These are phyloP conservation scores for Penicillium robsamsonii DNA, from an alignment of 495 filamentous ascomycete genomes.

Conservation along the genomic window DNA sequence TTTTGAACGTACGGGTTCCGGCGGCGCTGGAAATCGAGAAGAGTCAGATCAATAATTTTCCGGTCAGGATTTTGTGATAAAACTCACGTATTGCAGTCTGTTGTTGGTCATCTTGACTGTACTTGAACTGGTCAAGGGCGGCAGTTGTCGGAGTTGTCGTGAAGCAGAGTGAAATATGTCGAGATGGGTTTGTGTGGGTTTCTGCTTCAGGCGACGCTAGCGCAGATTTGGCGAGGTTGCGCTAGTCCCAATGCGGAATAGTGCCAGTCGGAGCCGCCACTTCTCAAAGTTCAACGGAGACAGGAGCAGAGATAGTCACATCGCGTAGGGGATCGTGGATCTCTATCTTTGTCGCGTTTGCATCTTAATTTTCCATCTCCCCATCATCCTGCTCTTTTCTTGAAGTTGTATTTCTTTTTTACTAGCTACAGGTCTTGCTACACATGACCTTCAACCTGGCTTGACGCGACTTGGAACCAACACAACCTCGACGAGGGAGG, in stretches of 20 bases:
- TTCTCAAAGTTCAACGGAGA: constrained; percentile 32
- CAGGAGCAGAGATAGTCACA: constrained; percentile 32
- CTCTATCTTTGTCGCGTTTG: constrained; percentile 18
- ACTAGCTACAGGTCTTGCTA: constrained; percentile 10
- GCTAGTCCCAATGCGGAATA: constrained; percentile 37
- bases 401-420: constrained; percentile 3
- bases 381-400: constrained; percentile 5
- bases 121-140: constrained; percentile 50
- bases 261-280: constrained; percentile 39
- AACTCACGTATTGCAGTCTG: constrained; percentile 73
- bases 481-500: constrained; percentile 32
- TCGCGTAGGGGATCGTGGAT: constrained; percentile 52
- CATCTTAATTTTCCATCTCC: constrained; percentile 25
- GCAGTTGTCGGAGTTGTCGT: constrained; percentile 56
- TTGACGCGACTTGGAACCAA: constrained; percentile 41
- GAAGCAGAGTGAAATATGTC: constrained; percentile 45
- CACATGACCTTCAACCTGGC: constrained; percentile 37
- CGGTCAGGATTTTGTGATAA: constrained; percentile 3
- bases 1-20: constrained; percentile 78
- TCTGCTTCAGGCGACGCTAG: constrained; percentile 44
- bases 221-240: constrained; percentile 48
- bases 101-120: constrained; percentile 64
- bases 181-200: constrained; percentile 53
- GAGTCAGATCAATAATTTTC: constrained; percentile 25
- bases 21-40: constrained; percentile 58